Evolutionary conservation across 2,329 filamentous ascomycete genomes (phyloP), one percentile per base, ranked within the genome.

Genomic region (Xylaria sp.): DNA sequence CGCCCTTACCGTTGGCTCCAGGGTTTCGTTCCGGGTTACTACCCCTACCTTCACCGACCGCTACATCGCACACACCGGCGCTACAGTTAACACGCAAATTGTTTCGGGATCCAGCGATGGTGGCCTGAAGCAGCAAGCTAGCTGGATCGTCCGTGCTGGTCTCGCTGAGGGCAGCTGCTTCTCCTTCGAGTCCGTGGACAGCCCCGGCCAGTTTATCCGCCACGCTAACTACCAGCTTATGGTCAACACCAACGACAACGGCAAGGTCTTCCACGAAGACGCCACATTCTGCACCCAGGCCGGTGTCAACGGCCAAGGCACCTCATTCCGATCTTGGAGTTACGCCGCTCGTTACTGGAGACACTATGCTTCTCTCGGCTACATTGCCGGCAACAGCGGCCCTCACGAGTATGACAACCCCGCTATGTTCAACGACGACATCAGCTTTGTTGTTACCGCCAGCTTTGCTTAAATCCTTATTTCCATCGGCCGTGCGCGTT

Each of bases 171-270:
- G 80, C 67, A 86, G 65, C 30, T 91, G 89, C 76, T 81, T 82
- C 74, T 90, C 88, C 0, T 90, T 90, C 70, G 88, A 90, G 77
- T 87, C 87, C 0, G 78, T 77, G 8, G 87, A 90, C 66, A 84
- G 83, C 0, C 79, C 88, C 1, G 88, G 88, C 3, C 87, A 84
- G 77, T 91, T 82, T 74, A 80, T 90, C 3, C 81, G 88, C 0
- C 88, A 90, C 79, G 80, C 76, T 66, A 74, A 84, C 75, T 90
- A 88, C 55, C 80, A 36, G 34, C 83, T 90, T 0, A 50, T 77
- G 43, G 72, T 90, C 50, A 77, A 81, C 41, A 80, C 83, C 64
- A 83, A 84, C 70, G 88, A 90, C 68, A 83, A 83, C 62, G 81
- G 80, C 64, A 89, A 89, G 80, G 77, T 80, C 52, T 89, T 90